phyloP scores from a whole-genome alignment of 495 filamentous ascomycete species.

The Glarea lozoyensis region DNA sequence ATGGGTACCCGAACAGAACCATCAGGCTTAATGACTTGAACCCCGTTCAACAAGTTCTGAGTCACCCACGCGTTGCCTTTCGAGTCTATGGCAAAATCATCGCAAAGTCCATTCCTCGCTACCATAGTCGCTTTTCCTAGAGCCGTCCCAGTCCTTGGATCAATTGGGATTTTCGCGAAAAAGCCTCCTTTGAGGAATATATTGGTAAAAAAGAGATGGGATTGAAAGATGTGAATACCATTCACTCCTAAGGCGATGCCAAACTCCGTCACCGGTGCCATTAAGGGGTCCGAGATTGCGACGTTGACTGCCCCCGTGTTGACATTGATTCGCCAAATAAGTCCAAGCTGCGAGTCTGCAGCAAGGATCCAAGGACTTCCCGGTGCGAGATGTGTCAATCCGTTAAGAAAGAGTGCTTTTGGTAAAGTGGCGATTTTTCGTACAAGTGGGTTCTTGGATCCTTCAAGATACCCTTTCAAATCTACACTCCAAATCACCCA shows the following conservation, averaged over 20 bases:
- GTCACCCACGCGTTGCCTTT: neutral
- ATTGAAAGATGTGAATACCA: slow-evolving; percentile 22
- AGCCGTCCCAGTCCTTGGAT: neutral
- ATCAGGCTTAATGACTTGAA: neutral
- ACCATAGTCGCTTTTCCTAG: neutral
- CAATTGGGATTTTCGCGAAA: neutral
- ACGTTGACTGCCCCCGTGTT: slow-evolving; percentile 25
- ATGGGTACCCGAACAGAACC: slow-evolving; percentile 7
- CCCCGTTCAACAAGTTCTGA: neutral
- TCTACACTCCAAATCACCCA: no score
- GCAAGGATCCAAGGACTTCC: slow-evolving; percentile 23
- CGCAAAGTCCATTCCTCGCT: neutral
- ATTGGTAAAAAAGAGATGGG: slow-evolving; percentile 32
- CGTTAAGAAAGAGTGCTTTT: slow-evolving; percentile 31
- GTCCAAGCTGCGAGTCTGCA: slow-evolving; percentile 29
- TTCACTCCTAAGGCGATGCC: slow-evolving; percentile 28
- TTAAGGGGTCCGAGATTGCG: slow-evolving; percentile 21
- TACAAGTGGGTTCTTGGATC: neutral
- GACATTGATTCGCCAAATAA: slow-evolving; percentile 27
- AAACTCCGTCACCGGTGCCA: slow-evolving; percentile 12
- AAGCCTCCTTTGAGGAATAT: slow-evolving; percentile 9
- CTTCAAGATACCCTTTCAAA: slow-evolving; percentile 11
- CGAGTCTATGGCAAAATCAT: slow-evolving; percentile 5
- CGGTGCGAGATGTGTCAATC: slow-evolving; percentile 22
- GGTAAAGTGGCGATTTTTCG: slow-evolving; percentile 27